A percentile compares a stretch with the other conserved stretches of the same genome.
Conservation (phyloP, 371 early-diverging fungal species). For the Chytridiales sp. region DNA sequence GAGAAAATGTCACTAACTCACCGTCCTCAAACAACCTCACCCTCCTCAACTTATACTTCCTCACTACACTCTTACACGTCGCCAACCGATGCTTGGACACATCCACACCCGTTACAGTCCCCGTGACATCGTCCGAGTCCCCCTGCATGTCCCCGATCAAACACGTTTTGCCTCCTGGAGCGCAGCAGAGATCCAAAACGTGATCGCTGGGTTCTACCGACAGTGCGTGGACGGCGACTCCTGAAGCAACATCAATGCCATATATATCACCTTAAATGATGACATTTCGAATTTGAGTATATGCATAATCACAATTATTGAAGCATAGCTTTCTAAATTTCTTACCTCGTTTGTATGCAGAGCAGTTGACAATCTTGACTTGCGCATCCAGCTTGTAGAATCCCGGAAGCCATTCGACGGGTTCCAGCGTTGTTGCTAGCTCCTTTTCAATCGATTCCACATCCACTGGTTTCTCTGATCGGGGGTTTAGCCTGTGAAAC, state of each 20-base stretch:
- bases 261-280: conserved; percentile 53
- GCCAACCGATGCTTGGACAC: conserved; percentile 70
- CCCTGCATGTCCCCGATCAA: conserved; percentile 71
- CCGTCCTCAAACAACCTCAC: conserved; percentile 37
- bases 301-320: too few relatives aligned
- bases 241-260: conserved; percentile 87
- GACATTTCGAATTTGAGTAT: too few relatives aligned
- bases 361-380: conserved; percentile 3
- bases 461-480: background rate
- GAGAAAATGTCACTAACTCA: background rate
- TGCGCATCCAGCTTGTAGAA: conserved; percentile 4
- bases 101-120: conserved; percentile 93
- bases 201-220: conserved; percentile 64
- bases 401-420: conserved; percentile 16
- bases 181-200: conserved; percentile 75
- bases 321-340: conserved; percentile 11
- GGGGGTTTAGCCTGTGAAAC: background rate
- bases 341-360: conserved; percentile 4
- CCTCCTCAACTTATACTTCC: conserved; percentile 63
- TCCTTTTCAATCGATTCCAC: background rate
- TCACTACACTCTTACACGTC: conserved; percentile 65
- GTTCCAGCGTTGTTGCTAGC: background rate
- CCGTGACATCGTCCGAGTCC: conserved; percentile 34
- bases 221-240: conserved; percentile 63
- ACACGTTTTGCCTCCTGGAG: conserved; percentile 79